A percentile compares a stretch with the other conserved stretches of the same genome.
Conservation (phyloP, 208 protist species). For the Vickermania spadyakhi region DNA sequence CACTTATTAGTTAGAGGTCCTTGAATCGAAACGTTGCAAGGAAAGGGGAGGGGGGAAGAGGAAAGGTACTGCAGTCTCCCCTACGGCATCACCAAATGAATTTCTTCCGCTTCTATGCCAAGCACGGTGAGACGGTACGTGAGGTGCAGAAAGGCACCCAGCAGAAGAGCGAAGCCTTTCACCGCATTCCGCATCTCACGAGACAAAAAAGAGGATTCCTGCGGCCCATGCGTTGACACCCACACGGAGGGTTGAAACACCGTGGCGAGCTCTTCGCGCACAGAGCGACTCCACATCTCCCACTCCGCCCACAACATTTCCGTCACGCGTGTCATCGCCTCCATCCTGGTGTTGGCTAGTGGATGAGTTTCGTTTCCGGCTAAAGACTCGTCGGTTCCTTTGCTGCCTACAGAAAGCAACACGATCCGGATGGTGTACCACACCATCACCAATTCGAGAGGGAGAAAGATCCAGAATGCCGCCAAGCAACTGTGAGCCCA, state of each 20-base stretch:
- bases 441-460: not conserved
- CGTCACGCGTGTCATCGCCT: not conserved
- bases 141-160: constrained; percentile 13
- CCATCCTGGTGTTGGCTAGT: too few relatives aligned
- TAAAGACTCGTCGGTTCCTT: not conserved
- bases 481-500: not conserved
- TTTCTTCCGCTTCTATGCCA: constrained; percentile 26
- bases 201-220: not conserved
- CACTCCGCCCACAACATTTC: not conserved
- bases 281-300: not conserved
- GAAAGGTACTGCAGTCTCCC: constrained; percentile 1
- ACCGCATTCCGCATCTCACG: constrained; percentile 11
- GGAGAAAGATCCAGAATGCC: not conserved
- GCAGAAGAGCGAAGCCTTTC: constrained; percentile 8
- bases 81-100: constrained; percentile 14
- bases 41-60: too few relatives aligned
- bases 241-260: not conserved
- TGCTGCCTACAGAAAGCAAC: not conserved
- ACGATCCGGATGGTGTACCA: not conserved
- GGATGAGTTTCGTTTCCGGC: not conserved
- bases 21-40: too few relatives aligned
- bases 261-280: not conserved
- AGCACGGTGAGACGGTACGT: constrained; percentile 17
- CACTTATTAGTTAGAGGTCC: too few relatives aligned
- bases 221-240: not conserved